Base-by-base conservation (phyloP, 83 land plant genomes). In the Picea abies region DNA sequence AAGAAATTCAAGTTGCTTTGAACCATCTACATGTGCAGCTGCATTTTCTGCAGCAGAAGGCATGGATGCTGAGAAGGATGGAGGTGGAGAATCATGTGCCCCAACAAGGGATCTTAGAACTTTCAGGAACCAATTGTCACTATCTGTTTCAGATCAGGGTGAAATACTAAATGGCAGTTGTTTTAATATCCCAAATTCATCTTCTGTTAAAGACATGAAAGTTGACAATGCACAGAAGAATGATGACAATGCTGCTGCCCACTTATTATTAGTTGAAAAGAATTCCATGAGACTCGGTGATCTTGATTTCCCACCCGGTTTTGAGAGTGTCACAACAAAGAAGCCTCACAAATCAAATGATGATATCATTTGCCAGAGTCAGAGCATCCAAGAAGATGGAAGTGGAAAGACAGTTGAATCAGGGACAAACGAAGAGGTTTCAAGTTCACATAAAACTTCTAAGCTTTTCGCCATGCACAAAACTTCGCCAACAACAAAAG, bases 1-100 rank as follows among this genome's bases (percentile, higher is more conserved):
- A 80, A 92, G 73, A 72, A 92, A 65, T 60, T 58, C 23, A 47
- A 73, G 73, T 75, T 83, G 83, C 75, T 69, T 62, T 8, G 85
- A 83, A 49, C 41, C 75, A n/a, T 12, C 69, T 12, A 17, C 73
- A 67, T 47, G 60, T 72, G n/a, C 10, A 44, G 4, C 10, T n/a
- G 52, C 52, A 39, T 72, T 44, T 39, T 41, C 56, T 72, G 76
- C n/a, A n/a, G 41, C 44, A 41, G 76, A n/a, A 23, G 76, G 22
- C n/a, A 72, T 72, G 76, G 76, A 72, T 44, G n/a, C 25, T 44
- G 58, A 72, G 23, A 37, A 49, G 10, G 12, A 19, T 72, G 56
- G 52, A 72, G 25, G 22, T 10, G 44, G 25, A 72, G 25, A 72
- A 17, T 72, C 76, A 7, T 39, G 44, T 44, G 25, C 56, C 41